phyloP scores from a whole-genome alignment of 805 yeast species.

The Phaffomyces opuntiae region DNA sequence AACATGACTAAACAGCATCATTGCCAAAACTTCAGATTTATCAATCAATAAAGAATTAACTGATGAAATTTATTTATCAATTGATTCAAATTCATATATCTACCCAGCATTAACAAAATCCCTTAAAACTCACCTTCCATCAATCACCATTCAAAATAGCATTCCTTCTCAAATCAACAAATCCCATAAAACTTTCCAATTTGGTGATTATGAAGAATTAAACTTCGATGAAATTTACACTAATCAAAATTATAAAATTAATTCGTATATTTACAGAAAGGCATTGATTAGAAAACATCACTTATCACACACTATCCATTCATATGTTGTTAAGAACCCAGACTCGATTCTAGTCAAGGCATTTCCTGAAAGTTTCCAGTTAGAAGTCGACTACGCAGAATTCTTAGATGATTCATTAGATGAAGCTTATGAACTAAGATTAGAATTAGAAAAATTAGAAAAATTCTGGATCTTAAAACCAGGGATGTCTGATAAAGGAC shows the following conservation, averaged over 20 bases:
- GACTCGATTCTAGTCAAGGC: constrained; percentile 49
- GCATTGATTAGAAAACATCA: constrained; percentile 89
- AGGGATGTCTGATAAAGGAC: constrained; percentile 95
- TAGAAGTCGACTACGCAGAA: constrained; percentile 94
- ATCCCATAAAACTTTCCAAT: constrained; percentile 50
- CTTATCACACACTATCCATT: constrained; percentile 75
- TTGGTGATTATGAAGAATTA: constrained; percentile 84
- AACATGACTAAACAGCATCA: neutral
- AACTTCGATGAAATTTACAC: constrained; percentile 59
- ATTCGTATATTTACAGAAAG: constrained; percentile 83
- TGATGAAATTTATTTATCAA: constrained; percentile 22
- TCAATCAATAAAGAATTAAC: neutral
- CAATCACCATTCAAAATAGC: constrained; percentile 13
- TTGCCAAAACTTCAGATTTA: too few species aligned
- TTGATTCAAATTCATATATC: constrained; percentile 33
- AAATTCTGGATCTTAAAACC: constrained; percentile 90
- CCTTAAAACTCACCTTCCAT: constrained; percentile 27
- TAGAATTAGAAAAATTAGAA: constrained; percentile 56
- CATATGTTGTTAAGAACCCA: constrained; percentile 70
- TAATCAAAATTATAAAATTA: constrained; percentile 48
- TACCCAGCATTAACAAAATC: constrained; percentile 31
- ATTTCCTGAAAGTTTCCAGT: constrained; percentile 67
- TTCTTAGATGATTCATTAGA: constrained; percentile 90
- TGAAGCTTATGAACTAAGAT: constrained; percentile 83
- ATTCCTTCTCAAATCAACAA: neutral